Evolutionary conservation across 2,329 filamentous ascomycete genomes (phyloP), one percentile per base, ranked within the genome.

Genomic region (Metarhizium album): DNA sequence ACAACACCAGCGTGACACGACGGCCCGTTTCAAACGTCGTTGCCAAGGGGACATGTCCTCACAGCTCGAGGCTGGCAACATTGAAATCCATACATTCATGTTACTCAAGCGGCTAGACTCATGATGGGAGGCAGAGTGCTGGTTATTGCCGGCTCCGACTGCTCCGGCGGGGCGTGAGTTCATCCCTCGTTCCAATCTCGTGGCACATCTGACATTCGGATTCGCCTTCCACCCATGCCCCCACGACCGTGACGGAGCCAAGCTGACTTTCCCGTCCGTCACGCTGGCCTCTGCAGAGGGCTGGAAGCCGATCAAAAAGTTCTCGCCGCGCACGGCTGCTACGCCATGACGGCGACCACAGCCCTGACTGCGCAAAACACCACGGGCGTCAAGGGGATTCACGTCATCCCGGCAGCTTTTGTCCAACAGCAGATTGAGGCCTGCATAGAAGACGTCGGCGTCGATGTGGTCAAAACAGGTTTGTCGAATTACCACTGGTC

Each of bases 291-390:
- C 18, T 24, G 35, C 61, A 95, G 90, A 51, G 93, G 91, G 48
- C 80, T 98, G 33, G 91, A 98, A 68, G 93, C 91, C 38, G 91
- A 97, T 65, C 90, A 97, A 64, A 95, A 95, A 66, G 90, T 95
- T 54, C 85, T 95, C 54, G 86, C 90, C 43, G 88, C 87, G 18
- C 90, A 97, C 78, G 84, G 86, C 53, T 93, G 87, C 70, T 97
- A 97, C 74, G 90, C 89, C 53, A 94, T 96, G 83, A 96, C 91
- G 47, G 89, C 90, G 22, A 96, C 91, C 9, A 94, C 91, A 14
- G 91, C 91, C 20, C 73, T 98, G 62, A 98, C 93, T n/a, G 90
- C 89, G 16, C 93, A 97, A 64, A 95, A 97, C 68, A 98, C 93
- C 0, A 75, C 79, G 49, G 89, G 89, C 4, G 90, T 97, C 14